Evolutionary conservation across 2,329 filamentous ascomycete genomes (phyloP).

Genomic region (Colletotrichum spaethianum): DNA sequence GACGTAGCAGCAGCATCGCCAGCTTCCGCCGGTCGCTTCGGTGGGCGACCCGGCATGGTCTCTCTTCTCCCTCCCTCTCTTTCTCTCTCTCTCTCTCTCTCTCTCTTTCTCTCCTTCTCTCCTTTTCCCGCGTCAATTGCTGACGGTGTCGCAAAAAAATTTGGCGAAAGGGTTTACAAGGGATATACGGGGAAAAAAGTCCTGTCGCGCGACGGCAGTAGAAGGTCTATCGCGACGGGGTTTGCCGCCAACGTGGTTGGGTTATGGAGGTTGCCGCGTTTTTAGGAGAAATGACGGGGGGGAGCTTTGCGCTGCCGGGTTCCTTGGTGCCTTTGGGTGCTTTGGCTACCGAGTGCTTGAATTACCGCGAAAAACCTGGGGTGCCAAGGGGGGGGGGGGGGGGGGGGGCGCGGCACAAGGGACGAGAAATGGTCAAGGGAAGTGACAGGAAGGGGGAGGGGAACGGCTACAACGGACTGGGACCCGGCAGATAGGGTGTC

Average conservation of each 20-base stretch:
- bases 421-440: neutral
- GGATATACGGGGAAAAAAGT: neutral
- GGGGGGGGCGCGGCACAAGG: neutral
- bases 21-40: slow-evolving; percentile 61
- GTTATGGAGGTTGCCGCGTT: slow-evolving; percentile 35
- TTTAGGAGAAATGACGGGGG: slow-evolving; percentile 10
- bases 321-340: neutral
- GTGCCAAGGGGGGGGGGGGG: neutral
- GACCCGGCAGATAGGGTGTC: no score
- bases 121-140: no score
- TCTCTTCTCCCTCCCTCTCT: neutral
- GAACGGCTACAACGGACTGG: neutral
- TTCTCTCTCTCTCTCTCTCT: neutral
- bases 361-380: neutral
- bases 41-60: slow-evolving; percentile 54
- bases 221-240: slow-evolving; percentile 34
- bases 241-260: slow-evolving; percentile 22
- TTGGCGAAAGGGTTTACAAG: neutral
- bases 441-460: neutral
- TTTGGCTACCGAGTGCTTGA: neutral
- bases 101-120: neutral
- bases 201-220: neutral
- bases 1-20: slow-evolving; percentile 48
- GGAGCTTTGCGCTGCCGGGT: neutral
- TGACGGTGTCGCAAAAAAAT: neutral